Evolutionary conservation across 192 early-diverging fungal genomes (phyloP).

Genomic region (Dissophora globulifera): DNA sequence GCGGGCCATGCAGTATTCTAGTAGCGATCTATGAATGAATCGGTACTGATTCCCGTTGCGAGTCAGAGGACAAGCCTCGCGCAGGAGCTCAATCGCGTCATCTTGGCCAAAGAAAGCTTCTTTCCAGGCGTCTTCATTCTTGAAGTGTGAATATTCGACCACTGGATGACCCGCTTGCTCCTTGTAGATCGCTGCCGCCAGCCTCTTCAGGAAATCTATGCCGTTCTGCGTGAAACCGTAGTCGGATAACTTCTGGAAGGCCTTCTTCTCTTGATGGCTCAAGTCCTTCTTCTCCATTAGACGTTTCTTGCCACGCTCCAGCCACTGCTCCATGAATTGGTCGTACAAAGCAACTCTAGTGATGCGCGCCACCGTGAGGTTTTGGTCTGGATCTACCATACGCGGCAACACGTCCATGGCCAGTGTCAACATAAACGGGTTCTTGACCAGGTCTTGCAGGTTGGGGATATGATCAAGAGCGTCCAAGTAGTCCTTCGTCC

Average conservation of each 20-base stretch:
- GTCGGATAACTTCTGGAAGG: neutral
- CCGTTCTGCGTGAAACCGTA: neutral
- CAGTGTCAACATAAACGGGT: neutral
- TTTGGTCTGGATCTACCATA: neutral
- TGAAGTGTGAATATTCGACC: neutral
- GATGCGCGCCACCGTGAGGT: neutral
- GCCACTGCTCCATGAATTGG: neutral
- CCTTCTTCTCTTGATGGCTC: neutral
- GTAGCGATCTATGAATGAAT: neutral
- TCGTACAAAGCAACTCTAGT: constrained; percentile 7
- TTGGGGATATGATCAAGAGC: neutral
- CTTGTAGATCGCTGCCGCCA: neutral
- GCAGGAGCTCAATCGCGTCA: neutral
- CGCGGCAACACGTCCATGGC: neutral
- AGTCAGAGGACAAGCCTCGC: neutral
- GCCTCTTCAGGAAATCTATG: neutral
- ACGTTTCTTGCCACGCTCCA: neutral
- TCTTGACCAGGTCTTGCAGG: neutral
- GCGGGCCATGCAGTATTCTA: constrained; percentile 1
- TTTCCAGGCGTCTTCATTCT: neutral
- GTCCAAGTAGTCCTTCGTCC: neutral
- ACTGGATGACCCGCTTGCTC: neutral
- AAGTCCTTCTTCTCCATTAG: neutral
- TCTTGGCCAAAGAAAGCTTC: neutral
- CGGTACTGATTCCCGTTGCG: neutral